Conservation (phyloP, 345 rosid species). For the Populus tremula region DNA sequence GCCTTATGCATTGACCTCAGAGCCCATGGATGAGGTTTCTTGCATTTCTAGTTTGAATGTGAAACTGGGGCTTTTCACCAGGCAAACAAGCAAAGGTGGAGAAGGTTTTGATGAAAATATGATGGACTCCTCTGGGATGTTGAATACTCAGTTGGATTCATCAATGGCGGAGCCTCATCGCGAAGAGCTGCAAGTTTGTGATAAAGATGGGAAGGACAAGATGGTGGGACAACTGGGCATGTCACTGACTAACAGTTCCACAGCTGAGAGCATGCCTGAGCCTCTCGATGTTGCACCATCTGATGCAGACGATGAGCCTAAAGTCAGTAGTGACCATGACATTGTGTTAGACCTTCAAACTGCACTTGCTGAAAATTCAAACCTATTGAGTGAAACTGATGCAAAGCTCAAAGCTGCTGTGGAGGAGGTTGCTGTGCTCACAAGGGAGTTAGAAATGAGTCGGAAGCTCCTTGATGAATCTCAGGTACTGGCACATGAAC, state of each 20-base stretch:
- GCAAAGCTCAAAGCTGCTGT: conserved; percentile 60
- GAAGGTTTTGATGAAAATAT: conserved; percentile 94
- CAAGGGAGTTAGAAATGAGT: conserved; percentile 68
- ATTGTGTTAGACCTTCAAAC: conserved; percentile 52
- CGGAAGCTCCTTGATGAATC: conserved; percentile 90
- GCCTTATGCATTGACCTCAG: conserved; percentile 51
- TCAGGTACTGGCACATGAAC: conserved; percentile 51
- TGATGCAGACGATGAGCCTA: conserved; percentile 44
- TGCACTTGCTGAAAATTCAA: conserved; percentile 58
- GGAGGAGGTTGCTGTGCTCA: conserved; percentile 66
- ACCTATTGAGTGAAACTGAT: conserved; percentile 60
- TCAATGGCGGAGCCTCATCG: conserved; percentile 79
- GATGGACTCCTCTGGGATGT: conserved; percentile 82
- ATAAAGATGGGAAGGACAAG: conserved; percentile 65
- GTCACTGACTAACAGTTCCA: conserved; percentile 76
- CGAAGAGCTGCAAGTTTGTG: conserved; percentile 47
- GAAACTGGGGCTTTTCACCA: conserved; percentile 49
- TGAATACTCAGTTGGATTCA: conserved; percentile 69
- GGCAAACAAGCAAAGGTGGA: conserved; percentile 68
- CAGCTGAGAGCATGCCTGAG: conserved; percentile 78
- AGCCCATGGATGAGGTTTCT: conserved; percentile 95
- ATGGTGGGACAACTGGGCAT: conserved; percentile 51
- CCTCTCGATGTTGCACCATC: conserved; percentile 38
- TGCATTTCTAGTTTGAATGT: conserved; percentile 65
- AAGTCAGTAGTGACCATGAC: conserved; percentile 25